These are phyloP conservation scores for Phoma herbarum DNA, from an alignment of 2,329 filamentous ascomycete species.

Conservation along the genomic window DNA sequence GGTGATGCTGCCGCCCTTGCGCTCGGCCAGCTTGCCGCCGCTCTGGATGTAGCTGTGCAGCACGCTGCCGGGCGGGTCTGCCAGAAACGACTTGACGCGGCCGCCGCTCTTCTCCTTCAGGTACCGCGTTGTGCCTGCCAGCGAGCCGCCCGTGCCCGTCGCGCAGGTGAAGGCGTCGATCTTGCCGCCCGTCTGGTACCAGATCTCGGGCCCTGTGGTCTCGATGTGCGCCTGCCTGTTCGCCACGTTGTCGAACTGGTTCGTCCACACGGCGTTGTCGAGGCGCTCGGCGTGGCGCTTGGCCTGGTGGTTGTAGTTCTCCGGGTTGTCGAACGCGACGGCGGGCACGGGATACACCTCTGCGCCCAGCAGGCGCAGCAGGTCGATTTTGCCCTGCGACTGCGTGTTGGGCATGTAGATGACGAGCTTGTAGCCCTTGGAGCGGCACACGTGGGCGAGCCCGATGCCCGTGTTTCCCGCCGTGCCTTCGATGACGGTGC, in stretches of 20 bases:
- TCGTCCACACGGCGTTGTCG: slow-evolving; percentile 95
- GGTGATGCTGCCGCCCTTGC: slow-evolving; percentile 87
- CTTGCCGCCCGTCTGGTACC: slow-evolving; percentile 85
- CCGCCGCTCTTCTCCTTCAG: slow-evolving; percentile 84
- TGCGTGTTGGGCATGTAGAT: slow-evolving; percentile 99
- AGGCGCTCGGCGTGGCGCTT: slow-evolving; percentile 84
- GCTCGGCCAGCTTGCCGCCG: slow-evolving; percentile 83
- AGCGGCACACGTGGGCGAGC: slow-evolving; percentile 93
- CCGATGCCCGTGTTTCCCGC: slow-evolving; percentile 98
- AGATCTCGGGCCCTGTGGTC: slow-evolving; percentile 97
- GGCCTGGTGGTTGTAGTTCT: slow-evolving; percentile 99
- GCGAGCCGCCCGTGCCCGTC: slow-evolving; percentile 89
- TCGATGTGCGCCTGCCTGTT: slow-evolving; percentile 95
- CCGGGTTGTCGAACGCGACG: slow-evolving; percentile 91
- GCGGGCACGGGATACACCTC: slow-evolving; percentile 97
- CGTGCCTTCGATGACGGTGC: slow-evolving; percentile 95
- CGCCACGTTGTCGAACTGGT: slow-evolving; percentile 97
- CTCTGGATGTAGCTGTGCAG: slow-evolving; percentile 90
- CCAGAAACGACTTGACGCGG: slow-evolving; percentile 84
- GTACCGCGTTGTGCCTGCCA: slow-evolving; percentile 88
- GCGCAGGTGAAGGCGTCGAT: slow-evolving; percentile 96
- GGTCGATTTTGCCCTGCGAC: slow-evolving; percentile 96
- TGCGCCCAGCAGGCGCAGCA: slow-evolving; percentile 87
- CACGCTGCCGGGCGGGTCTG: slow-evolving; percentile 92
- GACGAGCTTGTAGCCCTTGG: slow-evolving; percentile 89